phyloP scores from a whole-genome alignment of 805 yeast species.

The Maudiozyma pseudohumilis region DNA sequence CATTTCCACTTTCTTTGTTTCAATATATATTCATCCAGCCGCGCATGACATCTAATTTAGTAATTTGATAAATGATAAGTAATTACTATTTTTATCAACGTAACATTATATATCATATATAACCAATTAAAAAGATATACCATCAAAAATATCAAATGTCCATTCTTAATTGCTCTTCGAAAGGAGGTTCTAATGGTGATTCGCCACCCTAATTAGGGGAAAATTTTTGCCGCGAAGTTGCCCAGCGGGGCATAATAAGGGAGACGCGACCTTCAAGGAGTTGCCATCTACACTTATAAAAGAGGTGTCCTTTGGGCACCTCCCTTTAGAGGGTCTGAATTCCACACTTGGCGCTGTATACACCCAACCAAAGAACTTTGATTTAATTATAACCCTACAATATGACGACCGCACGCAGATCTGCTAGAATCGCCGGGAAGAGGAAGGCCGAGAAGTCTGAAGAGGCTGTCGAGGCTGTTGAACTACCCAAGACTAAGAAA shows the following conservation, averaged over 20 bases:
- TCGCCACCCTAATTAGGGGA: too few relatives aligned
- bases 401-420: conserved; percentile 24
- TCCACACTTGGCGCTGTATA: not conserved
- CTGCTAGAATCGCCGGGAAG: conserved; percentile 20
- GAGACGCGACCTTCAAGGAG: too few relatives aligned
- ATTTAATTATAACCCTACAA: too few relatives aligned
- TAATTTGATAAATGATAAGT: not conserved
- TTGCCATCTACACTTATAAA: too few relatives aligned
- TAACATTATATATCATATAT: not conserved
- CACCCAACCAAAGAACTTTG: too few relatives aligned
- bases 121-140: too few relatives aligned
- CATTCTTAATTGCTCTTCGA: too few relatives aligned
- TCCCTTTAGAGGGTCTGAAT: not conserved
- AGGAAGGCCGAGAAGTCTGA: conserved; percentile 4
- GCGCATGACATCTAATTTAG: not conserved
- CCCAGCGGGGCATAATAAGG: too few relatives aligned
- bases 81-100: not conserved
- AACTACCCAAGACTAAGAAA: conserved; percentile 2
- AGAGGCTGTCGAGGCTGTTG: not conserved
- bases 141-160: too few relatives aligned
- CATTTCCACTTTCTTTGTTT: not conserved
- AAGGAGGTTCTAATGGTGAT: too few relatives aligned
- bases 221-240: too few relatives aligned
- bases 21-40: conserved; percentile 1
- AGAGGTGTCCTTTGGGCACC: too few relatives aligned